phyloP scores from a whole-genome alignment of 1,284 basidiomycete genomes.

The Exsudoporus floridanus region DNA sequence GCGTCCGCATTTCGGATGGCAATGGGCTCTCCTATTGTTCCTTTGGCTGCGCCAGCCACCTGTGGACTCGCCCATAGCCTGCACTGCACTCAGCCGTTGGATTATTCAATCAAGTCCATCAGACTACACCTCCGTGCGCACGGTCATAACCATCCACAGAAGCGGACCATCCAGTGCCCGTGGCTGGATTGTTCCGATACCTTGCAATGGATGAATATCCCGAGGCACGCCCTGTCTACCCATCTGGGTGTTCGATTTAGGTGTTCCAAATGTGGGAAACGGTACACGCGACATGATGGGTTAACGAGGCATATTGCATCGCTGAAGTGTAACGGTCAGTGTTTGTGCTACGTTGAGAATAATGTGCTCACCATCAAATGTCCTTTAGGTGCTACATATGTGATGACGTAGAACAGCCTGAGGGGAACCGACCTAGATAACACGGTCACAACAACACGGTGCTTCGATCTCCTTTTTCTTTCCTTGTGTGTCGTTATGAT shows the following conservation, averaged over 20 bases:
- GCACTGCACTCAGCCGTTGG: slow-evolving; percentile 2
- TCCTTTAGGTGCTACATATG: not conserved
- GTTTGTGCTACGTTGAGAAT: not conserved
- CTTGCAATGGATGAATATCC: slow-evolving; percentile 9
- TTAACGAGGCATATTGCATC: slow-evolving; percentile 5
- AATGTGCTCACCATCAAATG: not conserved
- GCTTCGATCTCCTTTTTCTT: too few species aligned
- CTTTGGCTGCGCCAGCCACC: not conserved
- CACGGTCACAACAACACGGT: not conserved
- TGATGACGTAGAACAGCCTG: not conserved
- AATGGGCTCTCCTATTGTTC: not conserved
- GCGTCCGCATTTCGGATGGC: not conserved
- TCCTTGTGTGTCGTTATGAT: too few species aligned
- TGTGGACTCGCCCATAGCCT: slow-evolving; percentile 1
- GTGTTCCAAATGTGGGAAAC: slow-evolving; percentile 10
- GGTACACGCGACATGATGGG: slow-evolving; percentile 1
- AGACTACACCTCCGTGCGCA: slow-evolving; percentile 3
- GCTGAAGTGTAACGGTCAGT: slow-evolving; percentile 4
- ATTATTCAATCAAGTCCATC: slow-evolving; percentile 6
- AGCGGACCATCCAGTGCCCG: slow-evolving; percentile 6
- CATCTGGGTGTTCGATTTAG: slow-evolving; percentile 9
- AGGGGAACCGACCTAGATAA: not conserved
- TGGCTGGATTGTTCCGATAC: slow-evolving; percentile 10
- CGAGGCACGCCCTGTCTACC: slow-evolving; percentile 13
- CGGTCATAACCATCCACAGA: slow-evolving; percentile 7